Base-by-base conservation (phyloP, 768 basidiomycete genomes). In the Boletales sp. region DNA sequence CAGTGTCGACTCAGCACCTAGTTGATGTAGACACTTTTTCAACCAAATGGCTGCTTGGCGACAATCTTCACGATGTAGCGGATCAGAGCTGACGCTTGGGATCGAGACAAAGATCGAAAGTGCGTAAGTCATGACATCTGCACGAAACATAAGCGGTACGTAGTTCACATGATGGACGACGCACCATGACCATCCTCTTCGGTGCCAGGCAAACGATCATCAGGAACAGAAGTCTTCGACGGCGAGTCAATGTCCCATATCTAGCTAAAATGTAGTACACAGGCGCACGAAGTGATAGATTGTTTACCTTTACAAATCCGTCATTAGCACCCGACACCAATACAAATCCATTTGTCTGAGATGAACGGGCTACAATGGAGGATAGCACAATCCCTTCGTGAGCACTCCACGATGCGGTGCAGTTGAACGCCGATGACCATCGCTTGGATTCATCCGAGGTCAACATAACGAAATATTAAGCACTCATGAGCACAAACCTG, bases 41-140 rank as follows among this genome's bases (percentile, higher is more conserved):
- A 98, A 70, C 85, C 93, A 94, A 39, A 94, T 86, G 6, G 93
- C 94, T 1, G 92, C 90, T 63, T 98, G 95, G 45, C 93, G 80
- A 64, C 97, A 99, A 63, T 94, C 87, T 65, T 92, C 91, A 48
- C 82, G 77, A 62, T 88, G 81, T 1, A 70, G 62, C 1, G 81
- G 76, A 48, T 76, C 75, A 42, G 78, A 81, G 60, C 90, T 93
- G 43, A 99, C 79, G 40, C 93, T 95, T 2, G 85, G 90, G 37
- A 94, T 88, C 0, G 91, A 83, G 7, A 97, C 76, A 54, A 99
- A 91, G 61, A 89, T 87, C 0, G 86, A 83, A 6, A 95, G 74
- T 0, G 90, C 90, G 59, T 85, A 86, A 2, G 83, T 75, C 73
- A 94, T 75, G 12, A 82, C 82, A 57, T 92, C 91, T 82, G 48